A percentile compares a stretch with the other conserved stretches of the same genome.
These are phyloP conservation scores for Zarea fungicola DNA, from an alignment of 2,329 filamentous ascomycete genomes.

Conservation along the genomic window DNA sequence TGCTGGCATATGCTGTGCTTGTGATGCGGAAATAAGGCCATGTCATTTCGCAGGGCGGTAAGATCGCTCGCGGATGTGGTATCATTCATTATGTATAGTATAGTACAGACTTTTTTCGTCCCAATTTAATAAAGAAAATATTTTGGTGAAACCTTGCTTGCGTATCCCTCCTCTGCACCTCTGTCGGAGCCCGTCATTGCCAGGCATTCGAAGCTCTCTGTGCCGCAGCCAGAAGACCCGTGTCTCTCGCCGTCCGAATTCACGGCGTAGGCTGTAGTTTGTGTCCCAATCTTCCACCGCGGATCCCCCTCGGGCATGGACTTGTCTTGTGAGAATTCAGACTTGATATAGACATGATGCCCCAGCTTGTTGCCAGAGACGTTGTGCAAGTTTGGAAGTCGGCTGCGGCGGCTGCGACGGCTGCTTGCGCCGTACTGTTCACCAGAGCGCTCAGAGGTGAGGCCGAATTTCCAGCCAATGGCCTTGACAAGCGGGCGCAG, in stretches of 20 bases:
- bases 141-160: conserved; percentile 5
- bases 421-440: background rate
- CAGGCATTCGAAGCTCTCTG: background rate
- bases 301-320: background rate
- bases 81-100: background rate
- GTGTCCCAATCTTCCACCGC: background rate
- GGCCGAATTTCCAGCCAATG: conserved; percentile 28
- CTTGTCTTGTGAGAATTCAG: background rate
- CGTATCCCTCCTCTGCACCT: conserved; percentile 3
- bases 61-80: no score
- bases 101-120: background rate
- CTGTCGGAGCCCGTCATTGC: background rate
- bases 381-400: background rate
- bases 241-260: background rate
- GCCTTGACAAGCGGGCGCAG: conserved; percentile 38
- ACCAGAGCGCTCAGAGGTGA: conserved; percentile 12
- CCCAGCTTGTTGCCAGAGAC: background rate
- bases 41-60: no score
- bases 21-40: conserved; percentile 8
- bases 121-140: conserved; percentile 6
- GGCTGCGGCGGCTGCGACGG: conserved; percentile 1
- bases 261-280: background rate
- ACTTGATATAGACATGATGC: conserved; percentile 5
- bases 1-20: conserved; percentile 28
- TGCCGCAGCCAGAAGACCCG: background rate